A percentile compares a stretch with the other conserved stretches of the same genome.
These are phyloP conservation scores for Durio zibethinus DNA, from an alignment of 345 rosid genomes.

Conservation along the genomic window DNA sequence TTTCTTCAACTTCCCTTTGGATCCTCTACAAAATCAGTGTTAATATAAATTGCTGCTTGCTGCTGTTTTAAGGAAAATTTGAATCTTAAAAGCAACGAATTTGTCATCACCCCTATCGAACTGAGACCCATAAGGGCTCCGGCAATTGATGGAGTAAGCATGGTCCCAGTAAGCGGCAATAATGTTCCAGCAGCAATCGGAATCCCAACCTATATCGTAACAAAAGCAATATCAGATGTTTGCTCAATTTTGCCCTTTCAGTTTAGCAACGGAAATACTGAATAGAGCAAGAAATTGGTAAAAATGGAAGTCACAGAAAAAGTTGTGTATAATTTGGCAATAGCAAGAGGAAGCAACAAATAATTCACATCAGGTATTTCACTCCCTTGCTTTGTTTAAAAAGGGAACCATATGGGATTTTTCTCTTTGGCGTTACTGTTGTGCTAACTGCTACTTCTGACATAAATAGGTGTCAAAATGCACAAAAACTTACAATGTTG, in stretches of 20 bases:
- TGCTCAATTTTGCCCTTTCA: too few relatives aligned
- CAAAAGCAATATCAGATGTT: neutral
- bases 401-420: neutral
- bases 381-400: neutral
- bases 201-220: conserved; percentile 58
- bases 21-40: neutral
- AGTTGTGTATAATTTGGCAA: neutral
- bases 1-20: conserved; percentile 8
- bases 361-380: neutral
- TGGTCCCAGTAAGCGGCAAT: conserved; percentile 78
- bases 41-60: conserved; percentile 9
- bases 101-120: conserved; percentile 90
- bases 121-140: conserved; percentile 98
- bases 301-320: neutral
- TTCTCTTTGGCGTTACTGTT: neutral
- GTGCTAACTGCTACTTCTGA: neutral
- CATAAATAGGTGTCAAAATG: neutral
- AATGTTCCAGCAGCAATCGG: conserved; percentile 91
- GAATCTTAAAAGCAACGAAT: conserved; percentile 72
- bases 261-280: too few relatives aligned
- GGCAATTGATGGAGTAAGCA: conserved; percentile 91
- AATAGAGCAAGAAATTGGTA: too few relatives aligned
- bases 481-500: conserved; percentile 69
- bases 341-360: neutral
- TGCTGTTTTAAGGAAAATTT: conserved; percentile 50